Evolutionary conservation across 2,329 filamentous ascomycete species (phyloP).

Genomic region (Trichoderma oligosporum): DNA sequence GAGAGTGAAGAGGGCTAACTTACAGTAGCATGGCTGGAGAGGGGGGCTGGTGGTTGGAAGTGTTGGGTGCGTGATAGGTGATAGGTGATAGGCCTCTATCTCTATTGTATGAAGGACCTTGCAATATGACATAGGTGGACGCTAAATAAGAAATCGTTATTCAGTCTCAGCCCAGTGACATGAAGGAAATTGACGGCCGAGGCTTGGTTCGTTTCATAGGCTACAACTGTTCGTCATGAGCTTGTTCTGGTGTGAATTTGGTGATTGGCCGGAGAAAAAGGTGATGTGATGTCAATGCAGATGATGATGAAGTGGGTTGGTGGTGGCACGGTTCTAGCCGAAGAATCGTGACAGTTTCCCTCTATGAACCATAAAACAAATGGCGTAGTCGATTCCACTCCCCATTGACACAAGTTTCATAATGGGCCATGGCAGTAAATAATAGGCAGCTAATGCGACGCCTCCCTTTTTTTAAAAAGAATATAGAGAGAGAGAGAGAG

Average conservation of each 20-base stretch:
- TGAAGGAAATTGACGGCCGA: not conserved
- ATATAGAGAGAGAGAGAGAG: no score
- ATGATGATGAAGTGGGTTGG: not conserved
- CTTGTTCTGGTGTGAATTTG: not conserved
- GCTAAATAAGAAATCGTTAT: not conserved
- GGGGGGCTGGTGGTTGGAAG: not conserved
- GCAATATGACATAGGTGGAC: constrained; percentile 1
- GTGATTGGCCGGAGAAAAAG: constrained; percentile 8
- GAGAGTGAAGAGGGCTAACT: not conserved
- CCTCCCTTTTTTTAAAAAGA: no score
- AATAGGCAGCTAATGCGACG: not conserved
- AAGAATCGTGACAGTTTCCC: not conserved
- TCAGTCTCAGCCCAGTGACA: not conserved
- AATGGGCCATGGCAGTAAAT: no score
- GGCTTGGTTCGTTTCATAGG: not conserved
- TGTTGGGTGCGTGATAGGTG: not conserved
- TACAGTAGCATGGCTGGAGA: not conserved
- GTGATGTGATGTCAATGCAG: constrained; percentile 17
- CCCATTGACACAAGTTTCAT: not conserved
- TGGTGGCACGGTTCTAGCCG: constrained; percentile 10
- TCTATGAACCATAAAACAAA: no score
- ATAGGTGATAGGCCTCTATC: no score
- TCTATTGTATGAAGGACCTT: no score
- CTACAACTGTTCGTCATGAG: not conserved
- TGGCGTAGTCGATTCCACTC: not conserved